A percentile compares a stretch with the other conserved stretches of the same genome.
Conservation (phyloP, 345 rosid genomes). For the Toxicodendron radicans region DNA sequence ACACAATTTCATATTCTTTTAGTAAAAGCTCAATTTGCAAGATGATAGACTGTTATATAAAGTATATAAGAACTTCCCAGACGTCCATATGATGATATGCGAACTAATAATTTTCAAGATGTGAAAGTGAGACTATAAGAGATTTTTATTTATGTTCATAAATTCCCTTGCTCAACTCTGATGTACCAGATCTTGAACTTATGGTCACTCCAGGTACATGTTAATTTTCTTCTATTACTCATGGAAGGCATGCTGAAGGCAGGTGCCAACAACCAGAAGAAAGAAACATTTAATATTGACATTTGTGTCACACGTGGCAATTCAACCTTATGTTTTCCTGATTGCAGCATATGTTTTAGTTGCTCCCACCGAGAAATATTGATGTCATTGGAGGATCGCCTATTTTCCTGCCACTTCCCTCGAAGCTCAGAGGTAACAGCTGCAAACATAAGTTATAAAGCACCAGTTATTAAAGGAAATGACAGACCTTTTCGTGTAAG, state of each 20-base stretch:
- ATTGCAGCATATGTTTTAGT: slow-evolving; percentile 64
- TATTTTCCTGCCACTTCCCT: slow-evolving; percentile 75
- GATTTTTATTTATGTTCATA: neutral
- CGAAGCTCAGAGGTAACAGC: slow-evolving; percentile 81
- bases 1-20: slow-evolving; percentile 9
- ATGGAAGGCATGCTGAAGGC: neutral
- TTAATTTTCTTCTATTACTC: neutral
- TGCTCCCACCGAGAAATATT: slow-evolving; percentile 80
- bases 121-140: neutral
- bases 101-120: neutral
- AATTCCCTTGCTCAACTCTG: neutral
- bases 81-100: neutral
- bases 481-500: neutral
- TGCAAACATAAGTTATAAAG: slow-evolving; percentile 20
- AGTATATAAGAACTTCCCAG: neutral
- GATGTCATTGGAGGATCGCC: slow-evolving; percentile 52
- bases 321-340: slow-evolving; percentile 72
- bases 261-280: neutral
- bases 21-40: slow-evolving; percentile 15
- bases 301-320: neutral
- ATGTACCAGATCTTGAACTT: neutral
- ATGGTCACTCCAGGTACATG: neutral
- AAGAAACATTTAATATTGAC: neutral
- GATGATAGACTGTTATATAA: neutral
- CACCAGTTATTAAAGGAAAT: neutral